Evolutionary conservation across 768 basidiomycete species (phyloP), one percentile per base, ranked within the genome.

Genomic region (Tylopilus felleus): DNA sequence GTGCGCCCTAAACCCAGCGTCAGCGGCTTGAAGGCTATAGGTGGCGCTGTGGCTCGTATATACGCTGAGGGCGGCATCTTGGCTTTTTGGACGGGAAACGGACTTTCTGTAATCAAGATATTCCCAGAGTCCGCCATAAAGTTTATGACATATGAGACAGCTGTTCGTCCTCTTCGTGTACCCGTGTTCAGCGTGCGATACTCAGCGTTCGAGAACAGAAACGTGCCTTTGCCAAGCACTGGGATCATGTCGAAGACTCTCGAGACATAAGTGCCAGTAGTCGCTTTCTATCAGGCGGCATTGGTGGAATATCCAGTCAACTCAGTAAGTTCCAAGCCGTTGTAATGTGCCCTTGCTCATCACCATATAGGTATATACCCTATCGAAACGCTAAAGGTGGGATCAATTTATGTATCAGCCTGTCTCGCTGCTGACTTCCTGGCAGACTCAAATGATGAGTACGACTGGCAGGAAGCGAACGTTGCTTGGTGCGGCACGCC

Each of bases 61-160:
- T 97, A 97, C 66, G 72, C 82, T 1, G 93, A 98, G 70, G 93
- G 93, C 29, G 94, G 94, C 8, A 73, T 97, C 16, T 77, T 86
- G 47, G 90, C 87, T 4, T 99, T 98, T 70, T 99, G 97, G 96
- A 93, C 94, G n/a, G 97, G 97, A 7, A 97, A 93, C 65, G 88
- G 86, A 33, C 77, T 99, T 50, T 98, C 95, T 45, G 89, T 98
- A 25, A 80, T 84, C 49, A 98, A 98, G 77, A 97, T 98, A 58
- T 90, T 98, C 58, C 95, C 95, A 5, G 96, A 98, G 76, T 98
- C 93, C 44, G 97, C 97, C 25, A 97, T 98, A 80, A 98, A 98
- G 73, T 98, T 99, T 76, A 85, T 95, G 61, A 72, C 90, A 4
- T 98, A 98, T 71, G 97, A 98, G 72, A 88, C 91, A 53, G 86